Percentiles rank a stretch among this genome's conserved stretches.
These are phyloP conservation scores for Protomyces arabidopsidicola DNA, from an alignment of 1,139 yeast species.

Conservation along the genomic window DNA sequence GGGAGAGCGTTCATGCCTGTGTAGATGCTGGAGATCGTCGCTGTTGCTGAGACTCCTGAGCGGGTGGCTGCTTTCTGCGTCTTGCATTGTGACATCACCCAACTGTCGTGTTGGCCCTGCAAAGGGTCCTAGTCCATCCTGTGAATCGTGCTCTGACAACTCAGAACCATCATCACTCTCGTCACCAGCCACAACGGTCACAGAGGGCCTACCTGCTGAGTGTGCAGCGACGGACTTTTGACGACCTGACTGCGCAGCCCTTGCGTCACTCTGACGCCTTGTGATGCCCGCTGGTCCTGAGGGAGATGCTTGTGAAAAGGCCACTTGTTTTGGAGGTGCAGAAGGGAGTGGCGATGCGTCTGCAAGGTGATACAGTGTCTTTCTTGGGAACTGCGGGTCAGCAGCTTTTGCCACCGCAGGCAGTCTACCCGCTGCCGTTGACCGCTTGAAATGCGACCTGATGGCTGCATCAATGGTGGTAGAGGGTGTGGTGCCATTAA, in stretches of 20 bases:
- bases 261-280: background rate
- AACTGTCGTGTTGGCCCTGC: slow-evolving; percentile 8
- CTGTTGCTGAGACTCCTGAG: background rate
- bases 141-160: background rate
- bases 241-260: background rate
- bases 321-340: background rate
- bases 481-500: slow-evolving; percentile 20
- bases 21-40: background rate
- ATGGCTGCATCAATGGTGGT: slow-evolving; percentile 24
- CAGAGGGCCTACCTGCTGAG: background rate
- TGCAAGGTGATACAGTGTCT: slow-evolving; percentile 23
- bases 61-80: too few relatives aligned
- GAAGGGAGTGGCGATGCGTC: slow-evolving; percentile 10
- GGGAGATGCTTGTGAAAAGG: background rate
- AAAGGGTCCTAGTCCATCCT: slow-evolving; percentile 18
- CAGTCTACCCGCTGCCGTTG: background rate
- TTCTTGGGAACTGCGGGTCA: slow-evolving; percentile 20
- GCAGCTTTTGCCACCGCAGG: slow-evolving; percentile 9
- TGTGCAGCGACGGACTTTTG: background rate
- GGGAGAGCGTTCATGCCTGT: background rate
- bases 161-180: slow-evolving; percentile 1
- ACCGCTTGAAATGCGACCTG: slow-evolving; percentile 16
- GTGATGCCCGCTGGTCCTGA: too few relatives aligned
- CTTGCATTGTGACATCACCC: background rate
- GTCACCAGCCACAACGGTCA: background rate